A percentile compares a stretch with the other conserved stretches of the same genome.
phyloP scores from a whole-genome alignment of 352 stramenopile genomes.

The Thalassiosira mediterranea region DNA sequence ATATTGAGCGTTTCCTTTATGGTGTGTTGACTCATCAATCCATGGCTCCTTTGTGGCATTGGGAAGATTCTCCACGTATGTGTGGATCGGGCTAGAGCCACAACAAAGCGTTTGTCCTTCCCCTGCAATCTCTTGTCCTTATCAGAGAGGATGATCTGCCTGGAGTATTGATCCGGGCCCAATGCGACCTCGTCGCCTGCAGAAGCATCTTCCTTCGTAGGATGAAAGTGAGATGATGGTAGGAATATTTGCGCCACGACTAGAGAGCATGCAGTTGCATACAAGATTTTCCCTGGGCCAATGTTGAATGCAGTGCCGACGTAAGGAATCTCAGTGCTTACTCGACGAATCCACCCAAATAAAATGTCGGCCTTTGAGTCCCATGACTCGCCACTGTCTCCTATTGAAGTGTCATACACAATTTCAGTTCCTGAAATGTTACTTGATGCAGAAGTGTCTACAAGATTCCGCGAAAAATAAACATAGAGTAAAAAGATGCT shows the following conservation, averaged over 20 bases:
- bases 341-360: constrained; percentile 45
- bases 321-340: constrained; percentile 59
- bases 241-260: constrained; percentile 77
- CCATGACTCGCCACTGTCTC: constrained; percentile 29
- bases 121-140: constrained; percentile 48
- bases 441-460: constrained; percentile 9
- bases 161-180: constrained; percentile 13
- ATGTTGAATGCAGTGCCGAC: constrained; percentile 62
- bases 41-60: constrained; percentile 60
- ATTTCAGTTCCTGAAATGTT: constrained; percentile 15
- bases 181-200: constrained; percentile 11
- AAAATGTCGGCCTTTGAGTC: constrained; percentile 53
- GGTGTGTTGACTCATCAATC: constrained; percentile 52
- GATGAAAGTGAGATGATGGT: constrained; percentile 57
- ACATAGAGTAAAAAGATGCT: constrained; percentile 36
- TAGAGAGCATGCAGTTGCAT: constrained; percentile 59
- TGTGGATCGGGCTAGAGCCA: constrained; percentile 63
- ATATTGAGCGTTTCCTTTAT: constrained; percentile 53
- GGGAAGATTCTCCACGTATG: constrained; percentile 78
- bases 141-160: constrained; percentile 23
- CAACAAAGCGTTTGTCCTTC: constrained; percentile 73
- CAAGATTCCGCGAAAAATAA: constrained; percentile 16
- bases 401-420: constrained; percentile 46
- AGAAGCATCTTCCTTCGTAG: constrained; percentile 20
- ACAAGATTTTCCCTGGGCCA: constrained; percentile 73